Percentiles rank a stretch among this genome's conserved stretches.
phyloP scores from a whole-genome alignment of 345 rosid genomes.

The Eucalyptus marginata region DNA sequence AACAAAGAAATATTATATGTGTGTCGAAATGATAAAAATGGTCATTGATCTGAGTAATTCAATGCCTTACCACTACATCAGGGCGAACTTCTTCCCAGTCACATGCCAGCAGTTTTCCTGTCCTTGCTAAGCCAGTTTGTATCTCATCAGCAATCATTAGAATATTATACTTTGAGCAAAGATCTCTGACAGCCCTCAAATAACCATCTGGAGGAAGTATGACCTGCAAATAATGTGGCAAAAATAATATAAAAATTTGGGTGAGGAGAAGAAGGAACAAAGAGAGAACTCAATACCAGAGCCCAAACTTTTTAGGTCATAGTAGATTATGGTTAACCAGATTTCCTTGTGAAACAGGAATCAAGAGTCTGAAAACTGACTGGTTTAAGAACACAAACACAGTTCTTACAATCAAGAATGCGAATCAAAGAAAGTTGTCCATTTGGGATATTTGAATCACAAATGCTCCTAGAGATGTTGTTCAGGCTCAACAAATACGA shows the following conservation, averaged over 20 bases:
- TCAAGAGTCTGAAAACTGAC: background rate
- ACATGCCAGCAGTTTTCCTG: constrained; percentile 89
- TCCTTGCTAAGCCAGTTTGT: constrained; percentile 87
- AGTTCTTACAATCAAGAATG: background rate
- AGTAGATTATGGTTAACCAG: background rate
- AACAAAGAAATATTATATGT: background rate
- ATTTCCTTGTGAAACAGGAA: background rate
- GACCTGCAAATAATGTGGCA: constrained; percentile 31
- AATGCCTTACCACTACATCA: constrained; percentile 66
- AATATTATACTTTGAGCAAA: constrained; percentile 66
- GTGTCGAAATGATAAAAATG: background rate
- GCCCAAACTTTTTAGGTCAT: background rate
- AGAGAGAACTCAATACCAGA: background rate
- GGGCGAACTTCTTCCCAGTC: constrained; percentile 94
- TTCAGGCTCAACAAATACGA: background rate
- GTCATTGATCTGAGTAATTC: background rate
- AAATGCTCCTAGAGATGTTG: background rate
- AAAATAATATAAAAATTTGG: background rate
- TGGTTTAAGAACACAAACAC: background rate
- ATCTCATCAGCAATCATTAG: constrained; percentile 97
- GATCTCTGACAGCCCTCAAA: constrained; percentile 69
- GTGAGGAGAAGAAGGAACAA: background rate
- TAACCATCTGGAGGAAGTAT: constrained; percentile 82
- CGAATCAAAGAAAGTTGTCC: background rate
- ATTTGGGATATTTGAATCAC: background rate